Base-by-base conservation (phyloP, 2,329 filamentous ascomycete genomes). In the Harringtonia lauricola region DNA sequence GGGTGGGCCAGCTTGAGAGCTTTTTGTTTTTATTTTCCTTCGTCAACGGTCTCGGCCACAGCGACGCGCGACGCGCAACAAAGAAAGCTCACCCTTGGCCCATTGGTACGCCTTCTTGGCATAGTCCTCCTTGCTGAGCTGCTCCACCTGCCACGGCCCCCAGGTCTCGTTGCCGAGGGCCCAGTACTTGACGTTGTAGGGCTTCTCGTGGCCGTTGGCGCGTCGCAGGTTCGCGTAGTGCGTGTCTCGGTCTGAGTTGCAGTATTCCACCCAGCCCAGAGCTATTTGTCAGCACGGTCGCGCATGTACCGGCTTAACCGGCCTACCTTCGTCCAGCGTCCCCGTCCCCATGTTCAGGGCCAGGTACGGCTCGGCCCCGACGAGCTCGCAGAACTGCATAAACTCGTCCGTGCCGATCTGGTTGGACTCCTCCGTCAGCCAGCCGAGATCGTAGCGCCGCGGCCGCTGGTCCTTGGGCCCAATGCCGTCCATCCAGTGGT, bases 401-500 rank as follows among this genome's bases (percentile, higher is more conserved):
- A 92, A 92, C 65, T 92, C 86, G 59, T 92, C 84, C 1, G 86
- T 92, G 44, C 86, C 86, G 55, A 92, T 89, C 49, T 81, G 69
- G 59, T 92, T 92, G 22, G 71, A 76, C 65, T 92, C 86, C 1
- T 75, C 74, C 28, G 81, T 83, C 18, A 83, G 67, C 86, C 86
- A 92, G 7, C 86, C 86, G 43, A 90, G 70, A 56, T 90, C 86
- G 2, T 79, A 81, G 52, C 81, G 54, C 48, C 50, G 57, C 5
- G 83, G 84, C 37, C 86, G 70, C 53, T 79, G 67, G 19, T 86
- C 81, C 49, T 67, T 72, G 0, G 85, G 85, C 1, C 86, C 86
- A 50, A 92, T 70, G 10, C 85, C 86, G 60, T 92, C 86, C 39
- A 80, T 68, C 85, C 86, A 92, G 66, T 89, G 83, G 60, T 90